Evolutionary conservation across 768 basidiomycete genomes (phyloP).

Genomic region (Rhizopogon vinicolor): DNA sequence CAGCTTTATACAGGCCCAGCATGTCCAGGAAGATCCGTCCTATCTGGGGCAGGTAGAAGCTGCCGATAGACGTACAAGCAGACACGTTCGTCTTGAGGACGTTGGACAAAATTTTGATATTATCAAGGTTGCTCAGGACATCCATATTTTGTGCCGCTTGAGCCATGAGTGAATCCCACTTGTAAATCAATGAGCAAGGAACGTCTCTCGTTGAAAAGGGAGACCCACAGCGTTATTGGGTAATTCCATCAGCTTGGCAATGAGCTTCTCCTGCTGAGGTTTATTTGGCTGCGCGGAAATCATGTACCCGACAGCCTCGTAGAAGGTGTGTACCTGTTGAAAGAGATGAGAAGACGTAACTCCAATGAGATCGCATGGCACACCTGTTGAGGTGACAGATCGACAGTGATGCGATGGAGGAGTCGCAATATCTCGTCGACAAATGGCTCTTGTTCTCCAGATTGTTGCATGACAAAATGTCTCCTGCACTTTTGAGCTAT

Average conservation of each 20-base stretch:
- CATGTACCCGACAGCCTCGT: conserved; percentile 99
- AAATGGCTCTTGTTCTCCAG: conserved; percentile 95
- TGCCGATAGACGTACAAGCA: conserved; percentile 94
- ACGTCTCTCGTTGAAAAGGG: background rate
- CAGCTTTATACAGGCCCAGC: conserved; percentile 96
- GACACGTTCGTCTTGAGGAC: conserved; percentile 98
- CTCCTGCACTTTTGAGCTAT: conserved; percentile 98
- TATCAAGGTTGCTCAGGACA: conserved; percentile 84
- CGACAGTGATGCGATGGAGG: conserved; percentile 90
- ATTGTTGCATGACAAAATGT: conserved; percentile 98
- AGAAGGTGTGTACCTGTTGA: conserved; percentile 86
- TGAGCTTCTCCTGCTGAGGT: conserved; percentile 92
- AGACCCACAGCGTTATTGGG: conserved; percentile 88
- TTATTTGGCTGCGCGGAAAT: conserved; percentile 99
- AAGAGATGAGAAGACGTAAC: conserved; percentile 4
- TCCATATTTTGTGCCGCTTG: conserved; percentile 93
- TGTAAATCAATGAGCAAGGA: background rate
- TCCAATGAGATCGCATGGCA: conserved; percentile 1
- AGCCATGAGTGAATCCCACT: conserved; percentile 98
- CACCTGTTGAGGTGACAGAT: conserved; percentile 85
- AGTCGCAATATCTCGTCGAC: conserved; percentile 94
- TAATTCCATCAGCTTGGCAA: conserved; percentile 92
- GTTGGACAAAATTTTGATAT: conserved; percentile 95
- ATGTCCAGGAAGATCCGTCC: conserved; percentile 96
- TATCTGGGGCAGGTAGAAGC: conserved; percentile 96